Base-by-base conservation (phyloP, 306 rosid species). In the Dicorynia guianensis region DNA sequence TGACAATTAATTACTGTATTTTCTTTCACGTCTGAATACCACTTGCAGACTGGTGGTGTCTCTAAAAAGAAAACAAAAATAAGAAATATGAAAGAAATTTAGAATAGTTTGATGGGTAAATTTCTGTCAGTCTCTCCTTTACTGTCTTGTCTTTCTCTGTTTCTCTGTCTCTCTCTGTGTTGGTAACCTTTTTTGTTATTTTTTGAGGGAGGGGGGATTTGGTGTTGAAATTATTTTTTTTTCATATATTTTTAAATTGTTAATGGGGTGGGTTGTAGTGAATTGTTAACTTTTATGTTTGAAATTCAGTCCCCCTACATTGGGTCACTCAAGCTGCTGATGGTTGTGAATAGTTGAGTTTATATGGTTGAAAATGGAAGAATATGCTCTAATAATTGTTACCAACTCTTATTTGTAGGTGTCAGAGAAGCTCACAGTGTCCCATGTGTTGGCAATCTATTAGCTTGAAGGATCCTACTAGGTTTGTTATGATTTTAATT, bases 381-480 rank as follows among this genome's bases (percentile, higher is more conserved):
- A 17, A 57, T 63, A 72, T 39, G 15, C 42, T 58, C 8, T 46
- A 57, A 46, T 52, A 60, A 50, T 54, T 80, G 18, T 59, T 52
- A 5, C 36, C 8, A 50, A 63, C 63, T 84, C 50, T 49, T 72
- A 36, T 72, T 56, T 80, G 48, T 75, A 92, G 99, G 99, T 85
- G 98, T 85, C 99, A 96, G 75, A 81, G 98, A 86, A 96, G 96
- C 77, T 87, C 99, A 39, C 91, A 96, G 20, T 96, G 99, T 78
- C 99, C 99, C 43, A 92, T 92, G 98, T 96, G 99, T 82, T 96
- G 96, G 99, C 97, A 79, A 75, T 47, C 84, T 75, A 81, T 96
- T 79, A 79, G 88, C 85, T 61, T 96, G 86, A 96, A 89, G 83
- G 99, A 96, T 83, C 86, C 91, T 4, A 75, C 81, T 68, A 93